Evolutionary conservation across 495 filamentous ascomycete genomes (phyloP).

Genomic region (Cladorrhinum samala): DNA sequence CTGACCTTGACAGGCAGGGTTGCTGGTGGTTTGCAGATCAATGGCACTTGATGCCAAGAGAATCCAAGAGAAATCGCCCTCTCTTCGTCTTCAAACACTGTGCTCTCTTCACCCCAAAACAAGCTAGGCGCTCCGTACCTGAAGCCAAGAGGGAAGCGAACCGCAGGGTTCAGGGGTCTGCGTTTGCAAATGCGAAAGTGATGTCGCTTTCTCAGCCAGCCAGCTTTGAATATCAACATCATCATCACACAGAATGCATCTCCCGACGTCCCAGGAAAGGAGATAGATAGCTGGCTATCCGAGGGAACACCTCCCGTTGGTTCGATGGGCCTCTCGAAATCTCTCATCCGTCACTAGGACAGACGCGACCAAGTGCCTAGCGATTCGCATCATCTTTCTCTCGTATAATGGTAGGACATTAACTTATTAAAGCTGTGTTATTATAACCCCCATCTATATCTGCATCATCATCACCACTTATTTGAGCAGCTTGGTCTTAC

Average conservation of each 20-base stretch:
- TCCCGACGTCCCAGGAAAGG: too few species aligned
- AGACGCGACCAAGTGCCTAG: too few species aligned
- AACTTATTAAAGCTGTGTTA: slow-evolving; percentile 4
- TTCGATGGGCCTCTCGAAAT: too few species aligned
- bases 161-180: slow-evolving; percentile 19
- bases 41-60: slow-evolving; percentile 5
- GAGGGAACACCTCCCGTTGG: too few species aligned
- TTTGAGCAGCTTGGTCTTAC: too few species aligned
- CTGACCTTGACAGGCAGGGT: neutral
- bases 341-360: too few species aligned
- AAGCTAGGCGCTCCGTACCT: slow-evolving; percentile 14
- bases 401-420: too few species aligned
- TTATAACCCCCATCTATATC: too few species aligned
- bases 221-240: neutral
- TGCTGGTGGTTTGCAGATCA: slow-evolving; percentile 9
- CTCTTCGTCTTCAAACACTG: slow-evolving; percentile 1
- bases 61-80: neutral
- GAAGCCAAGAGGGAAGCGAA: slow-evolving; percentile 6
- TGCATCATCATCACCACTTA: too few species aligned
- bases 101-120: slow-evolving; percentile 9
- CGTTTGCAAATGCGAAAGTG: slow-evolving; percentile 1
- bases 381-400: too few species aligned
- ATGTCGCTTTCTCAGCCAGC: neutral
- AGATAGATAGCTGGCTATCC: too few species aligned
- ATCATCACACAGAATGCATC: neutral